Conservation (phyloP, 176 grass and related monocot genomes). For the Secale cereale region DNA sequence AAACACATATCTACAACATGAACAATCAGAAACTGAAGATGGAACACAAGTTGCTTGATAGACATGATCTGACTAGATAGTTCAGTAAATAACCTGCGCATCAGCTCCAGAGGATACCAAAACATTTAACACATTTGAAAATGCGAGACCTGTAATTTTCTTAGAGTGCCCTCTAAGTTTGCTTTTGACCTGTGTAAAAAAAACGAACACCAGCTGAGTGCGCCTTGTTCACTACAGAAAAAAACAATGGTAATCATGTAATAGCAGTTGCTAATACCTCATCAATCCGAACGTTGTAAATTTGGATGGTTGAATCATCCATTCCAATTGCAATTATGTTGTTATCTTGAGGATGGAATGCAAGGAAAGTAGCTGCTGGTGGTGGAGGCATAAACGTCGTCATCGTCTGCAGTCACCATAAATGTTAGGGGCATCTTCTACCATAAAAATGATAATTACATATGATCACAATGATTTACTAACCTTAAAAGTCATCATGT, state of each 20-base stretch:
- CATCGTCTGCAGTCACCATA: slow-evolving; percentile 65
- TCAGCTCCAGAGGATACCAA: slow-evolving; percentile 95
- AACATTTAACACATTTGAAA: slow-evolving; percentile 89
- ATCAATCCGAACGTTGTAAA: slow-evolving; percentile 97
- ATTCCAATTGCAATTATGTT: slow-evolving; percentile 99
- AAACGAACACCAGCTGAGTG: not conserved
- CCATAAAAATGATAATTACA: not conserved
- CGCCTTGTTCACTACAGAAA: not conserved
- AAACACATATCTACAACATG: slow-evolving; percentile 79
- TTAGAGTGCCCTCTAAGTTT: slow-evolving; percentile 97
- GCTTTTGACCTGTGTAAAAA: slow-evolving; percentile 86
- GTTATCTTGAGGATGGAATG: slow-evolving; percentile 98
- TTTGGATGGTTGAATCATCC: slow-evolving; percentile 98
- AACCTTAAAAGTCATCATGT: slow-evolving; percentile 99
- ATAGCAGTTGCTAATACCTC: slow-evolving; percentile 51
- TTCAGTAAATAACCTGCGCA: slow-evolving; percentile 73
- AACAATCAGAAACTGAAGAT: slow-evolving; percentile 15
- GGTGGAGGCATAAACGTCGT: slow-evolving; percentile 98
- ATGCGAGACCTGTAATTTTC: slow-evolving; percentile 97
- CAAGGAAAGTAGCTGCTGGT: slow-evolving; percentile 94
- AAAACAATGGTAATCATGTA: not conserved
- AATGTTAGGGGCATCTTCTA: slow-evolving; percentile 19
- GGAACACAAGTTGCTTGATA: not conserved
- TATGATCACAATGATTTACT: not conserved
- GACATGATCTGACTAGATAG: slow-evolving; percentile 9